Base-by-base conservation (phyloP, 495 filamentous ascomycete species). In the Darksidea phi region DNA sequence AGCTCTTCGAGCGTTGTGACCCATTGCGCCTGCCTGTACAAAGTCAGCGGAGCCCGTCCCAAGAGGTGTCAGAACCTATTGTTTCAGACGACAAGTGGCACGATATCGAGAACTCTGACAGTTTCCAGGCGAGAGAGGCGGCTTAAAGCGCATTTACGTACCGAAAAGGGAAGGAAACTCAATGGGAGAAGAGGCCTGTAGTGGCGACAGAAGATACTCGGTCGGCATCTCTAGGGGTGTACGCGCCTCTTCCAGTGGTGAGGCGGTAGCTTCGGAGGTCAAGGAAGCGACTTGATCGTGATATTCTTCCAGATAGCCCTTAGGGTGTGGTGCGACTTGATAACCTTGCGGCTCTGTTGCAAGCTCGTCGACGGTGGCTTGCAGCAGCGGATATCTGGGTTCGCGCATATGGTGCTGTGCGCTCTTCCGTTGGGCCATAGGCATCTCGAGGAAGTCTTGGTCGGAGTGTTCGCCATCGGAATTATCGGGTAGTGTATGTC, bases 251-350 rank as follows among this genome's bases (percentile, higher is more conserved):
- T 83, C 80, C 2, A 70, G 70, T 18, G 73, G 53, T 20, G 83
- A 86, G 38, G 74, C 77, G 23, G 83, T 85, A 13, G 82, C 79
- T 25, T 77, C 75, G 0, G 84, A 85, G 5, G 85, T 87, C 61
- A 88, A 74, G 10, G 85, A 87, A 15, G 80, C 79, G 24, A 71
- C 57, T 20, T 67, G 59, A 42, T 72, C 66, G 17, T 54, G 63
- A 61, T 54, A 64, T 18, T 50, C 47, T 36, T 32, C 28, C 10
- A 4, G 28, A 32, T 4, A 32, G 10, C 4, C 3, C 28, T 10
- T 3, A 32, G 3, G 28, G 28, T 32, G 3, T 3, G 28, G 4
- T 32, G 28, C 28, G 3, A 10, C 28, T 10, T 32, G 28, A 10
- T 32, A 32, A 10, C 28, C 28, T 4, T 32, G 4, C 10, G 32